Conservation (phyloP, 2,329 filamentous ascomycete species). For the Pochonia chlamydosporia region DNA sequence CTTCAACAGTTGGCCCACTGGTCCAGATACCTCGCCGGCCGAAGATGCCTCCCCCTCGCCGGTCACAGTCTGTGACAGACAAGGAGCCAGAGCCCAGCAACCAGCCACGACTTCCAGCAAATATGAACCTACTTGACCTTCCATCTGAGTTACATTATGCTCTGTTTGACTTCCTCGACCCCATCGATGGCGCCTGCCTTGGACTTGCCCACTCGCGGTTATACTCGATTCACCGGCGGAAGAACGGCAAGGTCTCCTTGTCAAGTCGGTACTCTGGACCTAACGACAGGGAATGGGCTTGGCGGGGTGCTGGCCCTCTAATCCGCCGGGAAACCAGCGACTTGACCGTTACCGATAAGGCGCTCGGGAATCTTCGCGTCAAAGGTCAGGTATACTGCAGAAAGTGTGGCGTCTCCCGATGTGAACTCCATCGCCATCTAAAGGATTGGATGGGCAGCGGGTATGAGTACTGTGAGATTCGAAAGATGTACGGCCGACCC, state of each 20-base stretch:
- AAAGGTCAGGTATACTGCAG: constrained; percentile 56
- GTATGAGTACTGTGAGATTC: constrained; percentile 56
- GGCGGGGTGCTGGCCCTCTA: constrained; percentile 48
- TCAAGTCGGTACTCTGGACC: constrained; percentile 52
- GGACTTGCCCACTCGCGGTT: constrained; percentile 53
- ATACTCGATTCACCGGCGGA: constrained; percentile 51
- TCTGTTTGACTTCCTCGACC: constrained; percentile 58
- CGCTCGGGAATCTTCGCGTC: constrained; percentile 43
- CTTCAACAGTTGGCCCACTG: constrained; percentile 11
- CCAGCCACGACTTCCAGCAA: constrained; percentile 40
- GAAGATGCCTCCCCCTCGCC: constrained; percentile 41
- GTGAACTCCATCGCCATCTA: constrained; percentile 59
- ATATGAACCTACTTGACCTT: constrained; percentile 44
- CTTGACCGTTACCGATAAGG: constrained; percentile 10
- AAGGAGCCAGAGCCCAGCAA: constrained; percentile 49
- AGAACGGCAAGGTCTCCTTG: constrained; percentile 52
- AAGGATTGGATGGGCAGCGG: constrained; percentile 51
- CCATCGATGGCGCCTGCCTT: constrained; percentile 58
- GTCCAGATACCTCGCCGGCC: constrained; percentile 22
- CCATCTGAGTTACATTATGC: constrained; percentile 55
- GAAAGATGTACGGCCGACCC: constrained; percentile 47
- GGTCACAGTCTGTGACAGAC: constrained; percentile 57
- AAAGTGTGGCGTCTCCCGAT: constrained; percentile 55
- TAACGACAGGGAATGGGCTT: constrained; percentile 59
- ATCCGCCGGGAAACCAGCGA: constrained; percentile 18